These are phyloP conservation scores for Blastocladiella britannica DNA, from an alignment of 192 early-diverging fungal species.

Conservation along the genomic window DNA sequence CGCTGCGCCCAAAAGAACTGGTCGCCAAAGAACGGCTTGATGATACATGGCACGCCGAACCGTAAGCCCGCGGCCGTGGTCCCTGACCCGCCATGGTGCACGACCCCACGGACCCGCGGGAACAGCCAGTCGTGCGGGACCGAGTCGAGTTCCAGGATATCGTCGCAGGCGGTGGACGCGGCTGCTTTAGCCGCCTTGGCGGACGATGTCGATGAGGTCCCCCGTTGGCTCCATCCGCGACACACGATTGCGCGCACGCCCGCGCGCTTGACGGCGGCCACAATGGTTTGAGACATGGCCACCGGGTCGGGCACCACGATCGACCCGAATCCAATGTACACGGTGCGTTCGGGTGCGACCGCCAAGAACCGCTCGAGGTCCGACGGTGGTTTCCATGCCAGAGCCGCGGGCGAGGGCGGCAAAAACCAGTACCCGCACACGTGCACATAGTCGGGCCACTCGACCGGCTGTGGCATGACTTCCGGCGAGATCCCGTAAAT, in stretches of 20 bases:
- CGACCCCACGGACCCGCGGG: conserved; percentile 31
- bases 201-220: conserved; percentile 5
- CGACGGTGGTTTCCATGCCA: conserved; percentile 34
- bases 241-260: conserved; percentile 45
- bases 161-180: conserved; percentile 13
- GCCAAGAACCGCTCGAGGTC: conserved; percentile 33
- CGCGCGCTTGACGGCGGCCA: conserved; percentile 37
- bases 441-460: conserved; percentile 49
- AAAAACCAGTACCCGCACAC: conserved; percentile 55
- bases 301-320: conserved; percentile 52
- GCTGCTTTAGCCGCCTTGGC: conserved; percentile 1
- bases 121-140: conserved; percentile 68
- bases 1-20: conserved; percentile 53
- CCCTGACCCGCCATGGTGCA: conserved; percentile 64
- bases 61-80: conserved; percentile 52
- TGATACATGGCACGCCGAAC: conserved; percentile 43
- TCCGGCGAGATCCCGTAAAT: conserved; percentile 40
- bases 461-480: conserved; percentile 33
- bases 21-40: conserved; percentile 51
- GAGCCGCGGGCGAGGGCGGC: conserved; percentile 33
- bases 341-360: conserved; percentile 15
- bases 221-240: conserved; percentile 47
- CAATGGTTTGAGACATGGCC: conserved; percentile 33
- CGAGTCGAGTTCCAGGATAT: conserved; percentile 30
- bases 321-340: conserved; percentile 63